These are phyloP conservation scores for Phytophthora cryptogea DNA, from an alignment of 352 stramenopile species.

Conservation along the genomic window DNA sequence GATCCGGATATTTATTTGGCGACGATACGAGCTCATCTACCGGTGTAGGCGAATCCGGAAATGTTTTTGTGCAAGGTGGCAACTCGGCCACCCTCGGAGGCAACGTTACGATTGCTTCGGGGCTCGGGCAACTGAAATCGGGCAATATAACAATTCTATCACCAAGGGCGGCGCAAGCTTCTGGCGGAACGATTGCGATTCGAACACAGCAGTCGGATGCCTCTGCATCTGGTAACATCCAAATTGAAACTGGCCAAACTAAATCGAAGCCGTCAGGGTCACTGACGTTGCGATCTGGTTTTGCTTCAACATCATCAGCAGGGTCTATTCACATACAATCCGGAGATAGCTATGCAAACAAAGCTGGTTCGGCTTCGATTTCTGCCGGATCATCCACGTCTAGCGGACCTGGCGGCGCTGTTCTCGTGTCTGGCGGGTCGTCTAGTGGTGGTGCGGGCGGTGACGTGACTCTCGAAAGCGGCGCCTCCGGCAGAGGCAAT, in stretches of 20 bases:
- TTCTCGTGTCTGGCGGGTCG: constrained; percentile 14
- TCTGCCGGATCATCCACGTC: constrained; percentile 9
- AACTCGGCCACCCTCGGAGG: constrained; percentile 22
- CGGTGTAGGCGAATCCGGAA: constrained; percentile 18
- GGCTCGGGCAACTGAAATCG: constrained; percentile 19
- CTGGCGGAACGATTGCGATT: constrained; percentile 26
- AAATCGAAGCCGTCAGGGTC: constrained; percentile 14
- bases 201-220: constrained; percentile 22
- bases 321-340: constrained; percentile 21
- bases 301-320: constrained; percentile 8
- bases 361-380: constrained; percentile 5
- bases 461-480: constrained; percentile 15
- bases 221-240: constrained; percentile 16
- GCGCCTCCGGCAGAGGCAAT: not conserved
- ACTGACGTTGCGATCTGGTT: constrained; percentile 22
- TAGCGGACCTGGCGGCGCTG: constrained; percentile 9
- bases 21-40: constrained; percentile 15
- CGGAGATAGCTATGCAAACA: constrained; percentile 4
- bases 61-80: constrained; percentile 25
- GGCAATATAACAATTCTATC: constrained; percentile 26
- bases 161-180: constrained; percentile 13
- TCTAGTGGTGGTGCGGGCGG: constrained; percentile 12
- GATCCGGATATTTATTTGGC: constrained; percentile 10
- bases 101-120: constrained; percentile 27
- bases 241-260: constrained; percentile 22